A percentile compares a stretch with the other conserved stretches of the same genome.
phyloP scores from a whole-genome alignment of 139 green algal species.

The Coelastrella sp. region DNA sequence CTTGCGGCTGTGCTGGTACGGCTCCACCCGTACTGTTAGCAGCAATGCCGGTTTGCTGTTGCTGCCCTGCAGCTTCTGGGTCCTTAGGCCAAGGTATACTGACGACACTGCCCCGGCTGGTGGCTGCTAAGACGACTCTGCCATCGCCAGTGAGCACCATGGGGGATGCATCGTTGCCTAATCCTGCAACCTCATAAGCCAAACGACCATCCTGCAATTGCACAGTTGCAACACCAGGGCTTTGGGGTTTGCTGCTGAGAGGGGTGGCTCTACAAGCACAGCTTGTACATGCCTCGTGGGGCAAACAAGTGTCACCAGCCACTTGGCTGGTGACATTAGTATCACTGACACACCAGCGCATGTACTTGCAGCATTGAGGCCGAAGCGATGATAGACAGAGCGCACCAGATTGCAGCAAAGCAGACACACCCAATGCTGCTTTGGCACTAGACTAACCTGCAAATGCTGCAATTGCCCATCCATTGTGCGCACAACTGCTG shows the following conservation, averaged over 20 bases:
- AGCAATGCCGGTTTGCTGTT: background rate
- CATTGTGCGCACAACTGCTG: conserved; percentile 35
- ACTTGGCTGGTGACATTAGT: no score
- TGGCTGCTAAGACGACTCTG: conserved; percentile 26
- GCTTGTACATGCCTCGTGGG: no score
- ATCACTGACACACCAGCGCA: no score
- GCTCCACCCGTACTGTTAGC: background rate
- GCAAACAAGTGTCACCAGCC: no score
- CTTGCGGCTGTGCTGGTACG: background rate
- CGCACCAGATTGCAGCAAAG: background rate
- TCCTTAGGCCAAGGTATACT: conserved; percentile 40
- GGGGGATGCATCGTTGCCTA: conserved; percentile 31
- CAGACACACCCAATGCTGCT: background rate
- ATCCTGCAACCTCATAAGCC: conserved; percentile 14
- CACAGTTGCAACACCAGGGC: background rate
- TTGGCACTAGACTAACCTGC: background rate
- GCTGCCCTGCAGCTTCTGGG: conserved; percentile 20
- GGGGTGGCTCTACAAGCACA: no score
- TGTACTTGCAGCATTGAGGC: background rate
- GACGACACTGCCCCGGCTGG: conserved; percentile 24
- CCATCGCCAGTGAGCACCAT: conserved; percentile 27
- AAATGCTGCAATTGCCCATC: conserved; percentile 43
- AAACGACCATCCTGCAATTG: background rate
- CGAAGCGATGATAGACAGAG: background rate
- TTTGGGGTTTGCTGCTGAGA: background rate